phyloP scores from a whole-genome alignment of 495 filamentous ascomycete genomes.

The Xylaria acuta region DNA sequence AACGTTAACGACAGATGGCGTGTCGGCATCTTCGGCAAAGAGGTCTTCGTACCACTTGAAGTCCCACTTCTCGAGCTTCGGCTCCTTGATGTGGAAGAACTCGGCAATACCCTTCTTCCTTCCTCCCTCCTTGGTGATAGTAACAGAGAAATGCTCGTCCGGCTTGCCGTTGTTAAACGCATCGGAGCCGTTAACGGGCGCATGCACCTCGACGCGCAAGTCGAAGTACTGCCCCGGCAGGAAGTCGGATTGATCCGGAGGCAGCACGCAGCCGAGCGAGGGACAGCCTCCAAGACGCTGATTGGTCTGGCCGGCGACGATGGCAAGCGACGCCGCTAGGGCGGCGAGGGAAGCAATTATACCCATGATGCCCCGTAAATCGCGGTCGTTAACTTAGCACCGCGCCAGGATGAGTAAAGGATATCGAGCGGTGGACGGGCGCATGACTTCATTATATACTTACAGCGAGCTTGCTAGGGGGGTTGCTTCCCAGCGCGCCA shows the following conservation, averaged over 20 bases:
- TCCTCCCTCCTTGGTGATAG: conserved; percentile 64
- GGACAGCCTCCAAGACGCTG: conserved; percentile 74
- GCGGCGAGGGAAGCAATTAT: conserved; percentile 13
- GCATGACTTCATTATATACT: conserved; percentile 14
- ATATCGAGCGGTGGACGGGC: neutral
- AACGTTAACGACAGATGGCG: conserved; percentile 71
- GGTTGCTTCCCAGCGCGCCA: conserved; percentile 3
- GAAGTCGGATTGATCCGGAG: conserved; percentile 79
- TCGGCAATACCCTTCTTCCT: conserved; percentile 54
- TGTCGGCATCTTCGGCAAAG: conserved; percentile 69
- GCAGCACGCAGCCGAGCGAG: conserved; percentile 74
- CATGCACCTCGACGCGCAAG: conserved; percentile 77
- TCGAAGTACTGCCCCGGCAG: conserved; percentile 77
- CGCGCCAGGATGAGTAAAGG: neutral
- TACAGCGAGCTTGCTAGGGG: neutral
- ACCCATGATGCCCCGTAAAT: neutral
- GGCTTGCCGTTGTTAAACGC: conserved; percentile 63
- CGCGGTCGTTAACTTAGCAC: neutral
- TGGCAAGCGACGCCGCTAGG: conserved; percentile 41
- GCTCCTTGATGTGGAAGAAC: conserved; percentile 66
- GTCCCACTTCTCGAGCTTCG: conserved; percentile 71
- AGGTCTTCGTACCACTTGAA: conserved; percentile 78
- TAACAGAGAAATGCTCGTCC: conserved; percentile 72
- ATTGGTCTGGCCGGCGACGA: conserved; percentile 65
- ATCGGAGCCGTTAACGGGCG: conserved; percentile 76